Evolutionary conservation across 2,329 filamentous ascomycete genomes (phyloP).

Genomic region (Fusarium goolgardi): DNA sequence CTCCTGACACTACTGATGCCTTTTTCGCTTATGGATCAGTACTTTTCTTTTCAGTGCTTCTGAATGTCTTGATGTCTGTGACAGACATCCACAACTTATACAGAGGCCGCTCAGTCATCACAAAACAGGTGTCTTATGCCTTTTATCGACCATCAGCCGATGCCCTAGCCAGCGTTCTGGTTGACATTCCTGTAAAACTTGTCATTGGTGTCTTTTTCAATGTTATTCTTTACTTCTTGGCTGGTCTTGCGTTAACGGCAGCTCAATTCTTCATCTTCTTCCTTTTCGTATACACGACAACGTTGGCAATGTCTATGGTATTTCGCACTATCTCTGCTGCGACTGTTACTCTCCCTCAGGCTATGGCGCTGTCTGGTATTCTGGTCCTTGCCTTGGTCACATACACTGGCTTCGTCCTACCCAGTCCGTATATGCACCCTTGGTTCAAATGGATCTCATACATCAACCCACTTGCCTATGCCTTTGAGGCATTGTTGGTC

Average conservation of each 20-base stretch:
- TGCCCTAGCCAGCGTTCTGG: slow-evolving; percentile 64
- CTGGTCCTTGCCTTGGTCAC: slow-evolving; percentile 3
- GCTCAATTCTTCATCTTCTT: slow-evolving; percentile 83
- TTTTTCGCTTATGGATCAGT: slow-evolving; percentile 67
- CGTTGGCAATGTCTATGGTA: slow-evolving; percentile 9
- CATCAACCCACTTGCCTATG: slow-evolving; percentile 12
- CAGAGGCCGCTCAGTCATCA: slow-evolving; percentile 59
- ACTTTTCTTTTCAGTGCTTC: slow-evolving; percentile 69
- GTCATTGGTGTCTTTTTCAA: slow-evolving; percentile 63
- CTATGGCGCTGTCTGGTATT: slow-evolving; percentile 3
- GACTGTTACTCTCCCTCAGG: neutral
- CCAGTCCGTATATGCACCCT: neutral
- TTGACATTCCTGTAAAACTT: slow-evolving; percentile 70
- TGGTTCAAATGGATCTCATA: slow-evolving; percentile 15
- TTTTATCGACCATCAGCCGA: slow-evolving; percentile 65
- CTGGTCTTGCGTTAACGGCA: slow-evolving; percentile 66
- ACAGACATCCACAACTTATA: slow-evolving; percentile 63
- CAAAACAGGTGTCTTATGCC: slow-evolving; percentile 61
- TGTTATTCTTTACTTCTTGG: slow-evolving; percentile 69
- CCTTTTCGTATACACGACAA: slow-evolving; percentile 73
- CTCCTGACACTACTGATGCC: slow-evolving; percentile 61
- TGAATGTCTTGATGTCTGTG: slow-evolving; percentile 69
- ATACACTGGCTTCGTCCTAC: slow-evolving; percentile 9
- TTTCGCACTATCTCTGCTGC: slow-evolving; percentile 77
- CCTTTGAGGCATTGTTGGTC: neutral